phyloP scores from a whole-genome alignment of 495 filamentous ascomycete species.

The Lepidopterella palustris region DNA sequence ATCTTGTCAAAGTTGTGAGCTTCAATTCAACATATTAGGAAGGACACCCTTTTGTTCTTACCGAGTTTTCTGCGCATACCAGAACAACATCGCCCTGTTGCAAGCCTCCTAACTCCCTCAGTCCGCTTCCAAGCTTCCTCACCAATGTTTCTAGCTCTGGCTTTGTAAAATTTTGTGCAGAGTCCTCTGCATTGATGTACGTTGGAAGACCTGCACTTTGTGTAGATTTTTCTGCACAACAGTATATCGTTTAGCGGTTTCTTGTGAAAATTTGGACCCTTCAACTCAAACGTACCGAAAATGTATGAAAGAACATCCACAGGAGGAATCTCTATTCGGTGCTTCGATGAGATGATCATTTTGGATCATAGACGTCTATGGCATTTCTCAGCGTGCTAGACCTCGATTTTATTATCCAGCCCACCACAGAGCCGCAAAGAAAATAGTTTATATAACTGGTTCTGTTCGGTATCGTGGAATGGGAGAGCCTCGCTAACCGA shows the following conservation, averaged over 20 bases:
- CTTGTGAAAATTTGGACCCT: too few relatives aligned
- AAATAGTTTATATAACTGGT: not conserved
- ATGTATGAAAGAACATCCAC: conserved; percentile 39
- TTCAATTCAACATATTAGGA: not conserved
- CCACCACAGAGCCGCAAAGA: not conserved
- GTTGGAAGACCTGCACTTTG: conserved; percentile 33
- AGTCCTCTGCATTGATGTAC: conserved; percentile 39
- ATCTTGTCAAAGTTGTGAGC: not conserved
- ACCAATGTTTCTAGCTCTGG: conserved; percentile 36
- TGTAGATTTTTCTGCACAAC: not conserved
- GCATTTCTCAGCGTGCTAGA: not conserved
- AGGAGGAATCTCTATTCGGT: conserved; percentile 33
- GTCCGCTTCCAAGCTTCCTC: conserved; percentile 36
- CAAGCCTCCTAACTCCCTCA: conserved; percentile 31
- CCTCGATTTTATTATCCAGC: not conserved
- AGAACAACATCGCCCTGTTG: conserved; percentile 36
- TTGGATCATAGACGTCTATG: not conserved
- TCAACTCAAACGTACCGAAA: conserved; percentile 33
- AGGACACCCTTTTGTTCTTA: not conserved
- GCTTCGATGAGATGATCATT: not conserved
- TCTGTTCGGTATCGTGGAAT: not conserved
- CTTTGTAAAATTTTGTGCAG: conserved; percentile 31
- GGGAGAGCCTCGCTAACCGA: not conserved
- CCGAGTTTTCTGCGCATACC: conserved; percentile 22
- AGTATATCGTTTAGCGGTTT: too few relatives aligned